phyloP scores from a whole-genome alignment of 2,329 filamentous ascomycete species.

The Endothia cerciana region DNA sequence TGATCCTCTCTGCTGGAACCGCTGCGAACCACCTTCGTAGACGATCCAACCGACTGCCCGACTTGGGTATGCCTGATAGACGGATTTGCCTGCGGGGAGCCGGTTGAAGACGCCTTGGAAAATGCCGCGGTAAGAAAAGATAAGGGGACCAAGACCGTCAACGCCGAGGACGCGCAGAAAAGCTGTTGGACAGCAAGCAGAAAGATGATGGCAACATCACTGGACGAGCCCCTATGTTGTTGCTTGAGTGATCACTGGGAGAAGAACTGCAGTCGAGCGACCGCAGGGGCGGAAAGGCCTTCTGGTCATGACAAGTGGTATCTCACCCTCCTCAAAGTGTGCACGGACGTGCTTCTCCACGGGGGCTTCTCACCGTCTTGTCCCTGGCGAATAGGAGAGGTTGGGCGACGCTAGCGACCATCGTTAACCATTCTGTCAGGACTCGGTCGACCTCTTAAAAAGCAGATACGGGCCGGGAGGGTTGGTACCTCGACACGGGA shows the following conservation, averaged over 20 bases:
- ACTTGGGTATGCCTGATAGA: background rate
- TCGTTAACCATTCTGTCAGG: conserved; percentile 14
- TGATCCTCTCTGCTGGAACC: conserved; percentile 35
- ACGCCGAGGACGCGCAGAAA: background rate
- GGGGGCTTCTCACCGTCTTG: background rate
- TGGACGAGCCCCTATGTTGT: background rate
- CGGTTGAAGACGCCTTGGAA: background rate
- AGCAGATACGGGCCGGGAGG: background rate
- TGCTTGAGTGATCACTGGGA: background rate
- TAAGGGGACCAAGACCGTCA: too few relatives aligned
- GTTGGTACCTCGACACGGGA: background rate
- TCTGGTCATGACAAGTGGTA: background rate
- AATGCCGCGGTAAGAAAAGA: background rate
- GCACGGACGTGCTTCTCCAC: background rate
- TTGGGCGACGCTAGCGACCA: background rate
- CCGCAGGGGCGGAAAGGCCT: background rate
- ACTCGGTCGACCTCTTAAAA: background rate
- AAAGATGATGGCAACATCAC: background rate
- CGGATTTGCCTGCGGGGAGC: background rate
- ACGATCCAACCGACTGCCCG: background rate
- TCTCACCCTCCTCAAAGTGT: background rate
- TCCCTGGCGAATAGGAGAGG: background rate
- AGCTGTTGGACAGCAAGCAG: background rate
- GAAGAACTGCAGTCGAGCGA: background rate
- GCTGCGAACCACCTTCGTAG: background rate